Evolutionary conservation across 2,329 filamentous ascomycete species (phyloP).

Genomic region (Penicillium sp.): DNA sequence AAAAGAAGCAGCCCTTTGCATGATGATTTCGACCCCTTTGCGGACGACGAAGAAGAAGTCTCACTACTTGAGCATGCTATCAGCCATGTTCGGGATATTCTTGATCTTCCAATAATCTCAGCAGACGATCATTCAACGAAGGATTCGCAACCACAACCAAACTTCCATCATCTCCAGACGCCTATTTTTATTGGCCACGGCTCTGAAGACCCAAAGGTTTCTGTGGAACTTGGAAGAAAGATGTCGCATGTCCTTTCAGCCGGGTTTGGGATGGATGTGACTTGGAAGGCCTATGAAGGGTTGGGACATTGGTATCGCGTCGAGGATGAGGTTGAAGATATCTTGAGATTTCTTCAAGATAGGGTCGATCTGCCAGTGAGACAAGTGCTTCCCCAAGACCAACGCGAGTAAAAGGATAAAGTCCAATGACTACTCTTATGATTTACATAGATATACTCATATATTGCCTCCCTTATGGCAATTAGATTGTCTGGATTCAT

Average conservation of each 20-base stretch:
- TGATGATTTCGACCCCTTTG: slow-evolving; percentile 25
- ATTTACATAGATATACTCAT: not conserved
- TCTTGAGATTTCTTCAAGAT: slow-evolving; percentile 10
- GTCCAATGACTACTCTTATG: not conserved
- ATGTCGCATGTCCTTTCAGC: slow-evolving; percentile 17
- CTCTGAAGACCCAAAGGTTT: slow-evolving; percentile 15
- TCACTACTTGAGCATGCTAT: slow-evolving; percentile 25
- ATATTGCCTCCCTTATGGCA: not conserved
- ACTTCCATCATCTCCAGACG: slow-evolving; percentile 5
- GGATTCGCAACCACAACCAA: not conserved
- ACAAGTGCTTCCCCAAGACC: not conserved
- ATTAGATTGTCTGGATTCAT: not conserved
- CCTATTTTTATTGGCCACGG: slow-evolving; percentile 21
- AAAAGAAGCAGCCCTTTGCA: not conserved
- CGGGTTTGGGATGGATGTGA: slow-evolving; percentile 19
- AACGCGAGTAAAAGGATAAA: not conserved
- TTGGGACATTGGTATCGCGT: slow-evolving; percentile 14
- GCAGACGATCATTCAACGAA: not conserved
- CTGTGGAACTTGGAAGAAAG: slow-evolving; percentile 10
- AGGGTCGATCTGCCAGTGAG: not conserved
- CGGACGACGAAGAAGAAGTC: slow-evolving; percentile 11
- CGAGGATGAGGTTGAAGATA: slow-evolving; percentile 16
- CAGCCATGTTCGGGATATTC: slow-evolving; percentile 35
- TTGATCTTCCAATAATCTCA: slow-evolving; percentile 20
- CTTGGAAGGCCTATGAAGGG: slow-evolving; percentile 13